These are phyloP conservation scores for Penicillium sp. DNA, from an alignment of 2,329 filamentous ascomycete genomes.

Conservation along the genomic window DNA sequence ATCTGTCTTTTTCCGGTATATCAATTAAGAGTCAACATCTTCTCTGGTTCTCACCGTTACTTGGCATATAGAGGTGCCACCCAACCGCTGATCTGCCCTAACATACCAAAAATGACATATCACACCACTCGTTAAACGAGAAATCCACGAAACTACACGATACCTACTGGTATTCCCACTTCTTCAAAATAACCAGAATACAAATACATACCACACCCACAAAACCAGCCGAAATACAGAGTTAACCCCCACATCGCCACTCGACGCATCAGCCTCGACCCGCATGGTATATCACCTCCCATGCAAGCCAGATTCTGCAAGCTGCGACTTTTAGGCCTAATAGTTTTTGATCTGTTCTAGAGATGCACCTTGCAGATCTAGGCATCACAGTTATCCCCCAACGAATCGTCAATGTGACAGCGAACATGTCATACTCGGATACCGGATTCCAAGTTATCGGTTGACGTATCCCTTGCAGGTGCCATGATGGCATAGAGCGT, in stretches of 20 bases:
- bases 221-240: background rate
- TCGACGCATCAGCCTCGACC: background rate
- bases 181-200: background rate
- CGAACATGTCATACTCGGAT: background rate
- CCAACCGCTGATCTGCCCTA: background rate
- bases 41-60: background rate
- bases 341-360: background rate
- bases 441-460: background rate
- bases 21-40: background rate
- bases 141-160: background rate
- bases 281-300: slow-evolving; percentile 2
- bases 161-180: background rate
- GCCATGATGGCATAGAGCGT: background rate
- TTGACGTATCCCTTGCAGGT: slow-evolving; percentile 11
- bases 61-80: background rate
- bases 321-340: background rate
- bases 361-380: background rate
- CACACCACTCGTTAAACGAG: background rate
- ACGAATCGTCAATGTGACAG: background rate
- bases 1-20: no score
- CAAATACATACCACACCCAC: background rate
- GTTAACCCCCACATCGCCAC: background rate
- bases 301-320: background rate
- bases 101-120: background rate
- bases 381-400: background rate